Percentiles rank a stretch among this genome's conserved stretches.
Conservation (phyloP, 2,329 filamentous ascomycete genomes). For the Claviceps lovelessii region DNA sequence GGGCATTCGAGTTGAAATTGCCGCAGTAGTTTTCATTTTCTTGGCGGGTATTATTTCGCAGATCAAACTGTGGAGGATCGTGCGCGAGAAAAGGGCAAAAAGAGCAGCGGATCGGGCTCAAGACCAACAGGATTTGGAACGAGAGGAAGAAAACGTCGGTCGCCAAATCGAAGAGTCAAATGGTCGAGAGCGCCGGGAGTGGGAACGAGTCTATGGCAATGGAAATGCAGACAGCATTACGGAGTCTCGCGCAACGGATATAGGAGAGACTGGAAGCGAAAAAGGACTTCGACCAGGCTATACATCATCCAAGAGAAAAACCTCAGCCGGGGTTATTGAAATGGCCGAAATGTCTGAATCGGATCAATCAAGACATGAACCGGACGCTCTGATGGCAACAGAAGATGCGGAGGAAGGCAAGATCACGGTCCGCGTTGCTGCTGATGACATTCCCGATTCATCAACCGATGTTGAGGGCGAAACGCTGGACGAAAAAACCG, state of each 20-base stretch:
- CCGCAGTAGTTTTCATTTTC: conserved; percentile 59
- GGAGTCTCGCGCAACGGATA: conserved; percentile 34
- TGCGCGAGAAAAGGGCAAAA: conserved; percentile 47
- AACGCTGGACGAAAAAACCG: conserved; percentile 16
- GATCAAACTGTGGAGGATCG: conserved; percentile 69
- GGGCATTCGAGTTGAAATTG: conserved; percentile 74
- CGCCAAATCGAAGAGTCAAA: conserved; percentile 49
- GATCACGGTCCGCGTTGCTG: conserved; percentile 39
- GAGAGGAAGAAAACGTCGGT: conserved; percentile 57
- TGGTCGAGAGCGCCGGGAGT: conserved; percentile 47
- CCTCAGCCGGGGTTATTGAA: conserved; percentile 37
- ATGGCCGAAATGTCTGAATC: conserved; percentile 33
- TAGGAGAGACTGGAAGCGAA: conserved; percentile 34
- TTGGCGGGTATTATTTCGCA: conserved; percentile 70
- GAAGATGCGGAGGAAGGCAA: conserved; percentile 28
- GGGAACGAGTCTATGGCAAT: conserved; percentile 67
- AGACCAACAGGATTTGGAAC: conserved; percentile 38
- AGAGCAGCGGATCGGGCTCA: conserved; percentile 36
- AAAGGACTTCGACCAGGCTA: conserved; percentile 25
- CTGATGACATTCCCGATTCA: conserved; percentile 29
- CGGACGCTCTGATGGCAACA: conserved; percentile 27
- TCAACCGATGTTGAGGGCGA: conserved; percentile 12
- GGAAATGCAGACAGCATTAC: conserved; percentile 25
- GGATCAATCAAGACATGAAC: conserved; percentile 14
- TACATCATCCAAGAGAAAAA: conserved; percentile 20